Conservation (phyloP, 2,329 filamentous ascomycete species). For the Cercospora sp. region DNA sequence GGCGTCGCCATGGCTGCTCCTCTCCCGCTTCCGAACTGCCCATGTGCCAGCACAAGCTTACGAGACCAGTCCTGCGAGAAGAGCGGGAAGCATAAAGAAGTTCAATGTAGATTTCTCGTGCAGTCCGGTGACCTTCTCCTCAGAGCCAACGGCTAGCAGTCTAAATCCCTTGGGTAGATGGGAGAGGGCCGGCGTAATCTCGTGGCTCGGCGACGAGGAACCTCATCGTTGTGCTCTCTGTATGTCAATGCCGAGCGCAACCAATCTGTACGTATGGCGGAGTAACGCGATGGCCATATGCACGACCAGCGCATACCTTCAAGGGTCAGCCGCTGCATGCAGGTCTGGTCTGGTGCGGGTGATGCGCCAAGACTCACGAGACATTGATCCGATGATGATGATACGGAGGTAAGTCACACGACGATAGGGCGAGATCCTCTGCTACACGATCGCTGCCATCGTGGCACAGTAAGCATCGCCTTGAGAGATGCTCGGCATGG, state of each 20-base stretch:
- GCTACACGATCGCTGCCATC: neutral
- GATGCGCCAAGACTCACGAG: neutral
- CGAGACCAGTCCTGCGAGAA: neutral
- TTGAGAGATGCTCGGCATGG: slow-evolving; percentile 1
- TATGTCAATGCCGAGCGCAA: slow-evolving; percentile 1
- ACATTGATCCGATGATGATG: neutral
- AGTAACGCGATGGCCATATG: slow-evolving; percentile 8
- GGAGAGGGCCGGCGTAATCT: slow-evolving; percentile 11
- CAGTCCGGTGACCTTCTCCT: neutral
- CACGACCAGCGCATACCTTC: slow-evolving; percentile 13
- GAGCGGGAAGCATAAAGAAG: neutral
- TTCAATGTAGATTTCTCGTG: neutral
- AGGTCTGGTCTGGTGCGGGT: neutral
- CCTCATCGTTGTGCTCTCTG: neutral
- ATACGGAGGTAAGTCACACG: neutral
- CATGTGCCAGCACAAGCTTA: slow-evolving; percentile 1
- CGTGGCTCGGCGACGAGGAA: slow-evolving; percentile 10
- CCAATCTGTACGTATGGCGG: slow-evolving; percentile 3
- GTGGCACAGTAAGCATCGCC: neutral
- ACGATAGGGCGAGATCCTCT: neutral
- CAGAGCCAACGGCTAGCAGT: neutral
- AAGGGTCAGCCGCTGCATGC: slow-evolving; percentile 8
- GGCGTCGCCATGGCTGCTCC: slow-evolving; percentile 7
- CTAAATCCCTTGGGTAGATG: neutral
- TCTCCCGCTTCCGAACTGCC: neutral